Evolutionary conservation across 352 stramenopile species (phyloP), one percentile per base, ranked within the genome.

Genomic region (Phytophthora ramorum): DNA sequence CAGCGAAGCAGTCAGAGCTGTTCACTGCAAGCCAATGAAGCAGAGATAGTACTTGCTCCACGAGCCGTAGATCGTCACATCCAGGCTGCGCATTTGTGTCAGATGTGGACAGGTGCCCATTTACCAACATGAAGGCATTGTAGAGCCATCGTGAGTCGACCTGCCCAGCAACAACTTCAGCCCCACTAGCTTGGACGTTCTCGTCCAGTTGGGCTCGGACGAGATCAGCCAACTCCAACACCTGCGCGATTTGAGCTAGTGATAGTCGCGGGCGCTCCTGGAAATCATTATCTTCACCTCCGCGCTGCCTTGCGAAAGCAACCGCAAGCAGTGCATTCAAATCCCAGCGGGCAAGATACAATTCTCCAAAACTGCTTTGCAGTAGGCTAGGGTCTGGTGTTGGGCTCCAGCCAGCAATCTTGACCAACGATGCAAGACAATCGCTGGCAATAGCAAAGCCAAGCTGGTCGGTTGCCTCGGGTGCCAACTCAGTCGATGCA

Each of bases 341-440:
- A 24, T 77, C 64, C 83, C 81, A 89, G 3, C 75, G 71, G 8
- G 69, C 46, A 57, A 84, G 60, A 34, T 78, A 92, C 38, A 90
- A 43, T 16, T 85, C 75, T 5, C 76, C 71, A 58, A 92, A 92
- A 7, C 50, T 28, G 17, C 48, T 52, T 41, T 60, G 34, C 8
- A 74, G 53, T 17, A 44, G 40, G 41, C 49, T 61, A 19, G 6
- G n/a, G 9, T 61, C 55, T 16, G 30, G 61, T 19, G 51, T 46
- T 12, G 51, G 70, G n/a, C 54, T 67, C 19, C 49, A 71, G 0
- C 61, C 45, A 19, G 76, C 64, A 24, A 88, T 71, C n/a, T 79
- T 84, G 6, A 67, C 44, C 1, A 89, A 48, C 2, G 76, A 75
- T 16, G 67, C 37, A 20, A 87, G 53, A 22, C 74, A 81, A 38